phyloP scores from a whole-genome alignment of 257 asterid species.

The Solanum piurae region DNA sequence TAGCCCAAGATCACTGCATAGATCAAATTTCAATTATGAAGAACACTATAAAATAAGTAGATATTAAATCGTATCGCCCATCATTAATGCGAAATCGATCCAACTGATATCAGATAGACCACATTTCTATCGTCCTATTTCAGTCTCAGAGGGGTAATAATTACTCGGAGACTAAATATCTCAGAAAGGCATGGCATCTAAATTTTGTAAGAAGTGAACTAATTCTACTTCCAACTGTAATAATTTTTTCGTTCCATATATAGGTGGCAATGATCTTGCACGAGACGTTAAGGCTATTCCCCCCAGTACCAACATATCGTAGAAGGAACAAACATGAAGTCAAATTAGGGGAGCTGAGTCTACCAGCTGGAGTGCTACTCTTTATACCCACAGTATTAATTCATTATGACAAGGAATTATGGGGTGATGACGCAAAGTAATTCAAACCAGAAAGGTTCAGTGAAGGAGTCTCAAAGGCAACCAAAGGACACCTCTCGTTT shows the following conservation, averaged over 20 bases:
- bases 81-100: neutral
- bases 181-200: neutral
- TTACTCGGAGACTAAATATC: neutral
- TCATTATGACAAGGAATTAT: slow-evolving; percentile 15
- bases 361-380: slow-evolving; percentile 12
- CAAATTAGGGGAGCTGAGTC: slow-evolving; percentile 3
- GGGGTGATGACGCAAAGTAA: slow-evolving; percentile 26
- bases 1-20: neutral
- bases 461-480: slow-evolving; percentile 19
- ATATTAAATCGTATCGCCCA: neutral
- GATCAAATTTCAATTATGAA: too few species aligned
- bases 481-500: slow-evolving; percentile 7
- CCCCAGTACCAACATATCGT: slow-evolving; percentile 1
- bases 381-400: slow-evolving; percentile 9
- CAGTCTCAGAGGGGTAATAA: neutral
- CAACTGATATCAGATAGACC: neutral
- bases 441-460: slow-evolving; percentile 25
- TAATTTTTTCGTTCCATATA: neutral
- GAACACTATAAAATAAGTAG: neutral
- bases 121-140: neutral
- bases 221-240: neutral
- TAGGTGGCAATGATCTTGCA: slow-evolving; percentile 28
- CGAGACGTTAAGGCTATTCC: slow-evolving; percentile 23
- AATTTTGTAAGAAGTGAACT: neutral
- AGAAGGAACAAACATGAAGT: slow-evolving; percentile 10